Evolutionary conservation across 1,284 basidiomycete species (phyloP), one percentile per base, ranked within the genome.

Genomic region (Trametes versicolor): DNA sequence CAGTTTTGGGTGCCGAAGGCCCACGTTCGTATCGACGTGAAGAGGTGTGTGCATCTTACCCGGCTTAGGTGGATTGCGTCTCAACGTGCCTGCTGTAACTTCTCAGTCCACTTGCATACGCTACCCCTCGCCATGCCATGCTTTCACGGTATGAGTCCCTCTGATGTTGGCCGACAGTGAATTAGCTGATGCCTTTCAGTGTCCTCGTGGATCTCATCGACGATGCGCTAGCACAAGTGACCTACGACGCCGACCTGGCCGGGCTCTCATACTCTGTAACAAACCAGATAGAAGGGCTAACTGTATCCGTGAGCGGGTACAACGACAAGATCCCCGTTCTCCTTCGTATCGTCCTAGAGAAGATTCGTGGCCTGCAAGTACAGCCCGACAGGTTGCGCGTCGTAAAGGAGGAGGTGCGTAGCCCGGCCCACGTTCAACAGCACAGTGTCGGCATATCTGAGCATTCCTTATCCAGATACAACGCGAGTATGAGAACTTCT

Each of bases 241-340:
- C 86, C 6, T 92, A 92, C 74, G 88, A 88, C 70, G 89, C 90
- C 10, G 82, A 84, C 60, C 79, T 91, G n/a, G 90, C 90, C 7
- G 89, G 88, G 4, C 77, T 91, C 61, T 77, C 77, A 37, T 91
- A 87, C 78, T 78, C 76, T 60, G 74, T 90, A 49, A 49, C 78
- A 78, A 68, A 82, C 79, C 63, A 79, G 77, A 63, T 80, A 76
- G 55, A 83, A 81, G 71, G 82, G 76, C 37, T 80, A 86, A 60
- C 74, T 75, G 45, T 76, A 83, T 77, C 79, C 15, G 79, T 88
- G 12, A 79, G 81, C 37, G 90, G 90, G 0, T 92, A 90, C 79
- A 87, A 86, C 71, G 88, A 92, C 78, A 91, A 91, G 78, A 80
- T 92, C 0, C 74, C 82, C 0, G 80, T 85, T 0, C 71, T 92